Evolutionary conservation across 2,329 filamentous ascomycete species (phyloP), one percentile per base, ranked within the genome.

Genomic region (Bertia moriformis): DNA sequence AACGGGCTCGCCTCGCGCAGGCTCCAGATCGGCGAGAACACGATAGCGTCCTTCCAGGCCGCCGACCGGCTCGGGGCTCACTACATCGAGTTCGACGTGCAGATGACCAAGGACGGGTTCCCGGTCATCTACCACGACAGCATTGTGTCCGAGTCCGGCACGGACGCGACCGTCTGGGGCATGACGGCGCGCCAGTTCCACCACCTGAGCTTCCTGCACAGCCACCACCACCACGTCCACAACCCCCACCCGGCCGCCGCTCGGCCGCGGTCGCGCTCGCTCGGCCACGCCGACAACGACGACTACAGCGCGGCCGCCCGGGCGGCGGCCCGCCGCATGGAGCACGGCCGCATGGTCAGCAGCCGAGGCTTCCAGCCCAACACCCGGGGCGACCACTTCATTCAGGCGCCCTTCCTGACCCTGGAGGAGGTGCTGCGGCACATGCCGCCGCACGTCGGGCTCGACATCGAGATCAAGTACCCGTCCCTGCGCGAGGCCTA

Each of bases 391-490:
- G 87, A 86, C 54, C 93, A 93, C 50, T n/a, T n/a, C n/a, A 96
- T 98, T 50, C 89, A 96, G 56, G 86, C 84, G 0, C 87, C 89
- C 0, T 98, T 98, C 60, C 88, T 89, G 4, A 98, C 91, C 0
- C 67, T 98, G 3, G 87, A 95, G 57, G 86, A 95, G 44, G 78
- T 96, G 55, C 95, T 98, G 62, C 73, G 74, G 50, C 80, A 88
- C 52, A 64, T 98, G 0, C 86, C 87, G 0, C 72, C 82, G 45
- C 69, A 74, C 13, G 83, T 93, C 17, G 88, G 91, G 13, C 98
- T 98, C 70, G 96, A 98, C 59, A 93, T 98, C 48, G 91, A 98
- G 64, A 83, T 98, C 72, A 96, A 98, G 61, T 98, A 98, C 55
- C 91, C 91, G 4, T 96, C 96, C 88, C 73, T 98, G 32, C 82